These are phyloP conservation scores for Penicillium frequentans DNA, from an alignment of 2,329 filamentous ascomycete genomes.

Conservation along the genomic window DNA sequence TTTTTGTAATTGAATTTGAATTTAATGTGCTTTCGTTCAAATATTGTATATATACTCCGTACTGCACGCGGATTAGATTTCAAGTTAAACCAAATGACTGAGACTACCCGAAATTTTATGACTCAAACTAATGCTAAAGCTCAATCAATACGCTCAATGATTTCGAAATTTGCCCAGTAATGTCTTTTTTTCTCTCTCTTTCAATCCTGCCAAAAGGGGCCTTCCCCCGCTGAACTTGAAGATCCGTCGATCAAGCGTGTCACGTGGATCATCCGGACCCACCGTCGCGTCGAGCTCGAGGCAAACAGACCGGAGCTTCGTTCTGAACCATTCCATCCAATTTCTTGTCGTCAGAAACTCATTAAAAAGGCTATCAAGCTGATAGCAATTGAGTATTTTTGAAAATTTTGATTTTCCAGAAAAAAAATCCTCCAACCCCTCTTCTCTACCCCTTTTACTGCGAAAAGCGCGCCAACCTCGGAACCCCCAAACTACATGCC, in stretches of 20 bases:
- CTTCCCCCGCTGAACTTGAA: background rate
- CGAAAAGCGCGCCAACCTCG: background rate
- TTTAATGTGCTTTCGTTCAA: no score
- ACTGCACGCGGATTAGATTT: no score
- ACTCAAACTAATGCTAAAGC: no score
- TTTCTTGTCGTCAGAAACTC: background rate
- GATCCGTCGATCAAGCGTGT: slow-evolving; percentile 8
- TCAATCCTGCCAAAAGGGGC: background rate
- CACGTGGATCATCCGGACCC: slow-evolving; percentile 13
- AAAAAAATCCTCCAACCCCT: background rate
- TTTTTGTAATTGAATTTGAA: no score
- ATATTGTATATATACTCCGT: no score
- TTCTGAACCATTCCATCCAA: background rate
- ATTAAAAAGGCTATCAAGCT: background rate
- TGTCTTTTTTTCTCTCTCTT: background rate
- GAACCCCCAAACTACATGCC: slow-evolving; percentile 7
- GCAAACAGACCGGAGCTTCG: background rate
- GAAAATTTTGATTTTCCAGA: background rate
- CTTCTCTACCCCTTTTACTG: slow-evolving; percentile 1
- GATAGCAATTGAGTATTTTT: background rate
- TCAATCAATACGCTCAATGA: background rate
- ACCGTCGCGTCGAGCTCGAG: slow-evolving; percentile 11
- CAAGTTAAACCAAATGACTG: no score
- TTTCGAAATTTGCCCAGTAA: background rate
- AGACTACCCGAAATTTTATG: no score